Evolutionary conservation across 768 basidiomycete genomes (phyloP), one percentile per base, ranked within the genome.

Genomic region (Tricholomella constricta): DNA sequence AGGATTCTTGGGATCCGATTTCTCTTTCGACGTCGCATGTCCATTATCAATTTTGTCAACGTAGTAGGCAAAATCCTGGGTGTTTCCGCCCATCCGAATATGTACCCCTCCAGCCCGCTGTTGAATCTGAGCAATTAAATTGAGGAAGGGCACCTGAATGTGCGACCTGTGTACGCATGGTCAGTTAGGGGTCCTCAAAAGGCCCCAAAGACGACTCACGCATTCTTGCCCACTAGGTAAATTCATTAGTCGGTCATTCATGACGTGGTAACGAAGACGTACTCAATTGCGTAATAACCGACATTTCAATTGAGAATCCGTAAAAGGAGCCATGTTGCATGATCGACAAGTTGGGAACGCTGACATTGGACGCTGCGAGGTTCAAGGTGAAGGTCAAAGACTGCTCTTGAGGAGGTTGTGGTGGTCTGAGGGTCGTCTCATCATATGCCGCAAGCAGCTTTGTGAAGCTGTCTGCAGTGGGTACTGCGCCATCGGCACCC

Each of bases 221-320:
- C 76, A 52, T 82, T 82, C 53, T 69, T 72, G 35, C 81, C 81
- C 60, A 82, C 81, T 82, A 52, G 20, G 11, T 19, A 52, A 54
- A 47, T 19, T 34, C 20, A 44, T 26, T 17, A 60, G 25, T 20
- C 42, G 32, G 48, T 26, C 32, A 43, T 37, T 2, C 9, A 38
- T 4, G 31, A n/a, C 11, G n/a, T 48, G 49, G 40, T 58, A 45
- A 72, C 67, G 56, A 43, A 80, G 71, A 81, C 82, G 65, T 65
- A 87, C 85, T 68, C 56, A 87, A 73, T 71, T 82, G 80, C 51
- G 79, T 80, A 7, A 82, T 75, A 11, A 90, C 82, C 36, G 86
- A 87, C 73, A 88, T 77, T 68, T 91, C 88, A 42, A 91, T 78
- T 4, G 84, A 86, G 64, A 90, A 89, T 9, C 86, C 88, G 48